A percentile compares a stretch with the other conserved stretches of the same genome.
These are phyloP conservation scores for Corylus heterophylla DNA, from an alignment of 306 rosid species.

Conservation along the genomic window DNA sequence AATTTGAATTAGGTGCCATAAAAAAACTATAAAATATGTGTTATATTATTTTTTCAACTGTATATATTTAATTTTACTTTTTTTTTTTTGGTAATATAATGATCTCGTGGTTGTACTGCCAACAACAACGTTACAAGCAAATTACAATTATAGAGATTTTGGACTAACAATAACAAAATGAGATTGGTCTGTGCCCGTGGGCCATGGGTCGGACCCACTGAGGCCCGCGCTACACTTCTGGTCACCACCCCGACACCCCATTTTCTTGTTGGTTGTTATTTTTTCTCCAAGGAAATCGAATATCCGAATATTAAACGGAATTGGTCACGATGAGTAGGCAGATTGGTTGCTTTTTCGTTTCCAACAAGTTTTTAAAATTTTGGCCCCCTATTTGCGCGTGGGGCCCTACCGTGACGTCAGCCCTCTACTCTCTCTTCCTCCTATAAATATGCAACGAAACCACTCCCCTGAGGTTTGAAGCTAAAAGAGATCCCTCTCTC, in stretches of 20 bases:
- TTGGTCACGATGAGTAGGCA: background rate
- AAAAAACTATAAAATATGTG: too few relatives aligned
- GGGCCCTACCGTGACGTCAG: conserved; percentile 20
- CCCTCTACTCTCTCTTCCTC: background rate
- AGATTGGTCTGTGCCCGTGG: too few relatives aligned
- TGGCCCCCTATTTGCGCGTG: conserved; percentile 29
- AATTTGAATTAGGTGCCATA: too few relatives aligned
- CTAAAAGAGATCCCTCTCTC: background rate
- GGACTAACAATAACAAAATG: too few relatives aligned
- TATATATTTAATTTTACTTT: too few relatives aligned
- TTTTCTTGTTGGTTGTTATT: background rate
- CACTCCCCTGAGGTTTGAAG: conserved; percentile 44
- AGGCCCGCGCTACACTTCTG: too few relatives aligned
- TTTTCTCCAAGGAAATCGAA: background rate
- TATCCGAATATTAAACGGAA: conserved; percentile 24
- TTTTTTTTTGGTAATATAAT: too few relatives aligned
- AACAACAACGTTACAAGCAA: too few relatives aligned
- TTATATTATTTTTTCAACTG: too few relatives aligned
- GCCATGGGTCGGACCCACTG: too few relatives aligned
- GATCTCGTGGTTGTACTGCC: too few relatives aligned
- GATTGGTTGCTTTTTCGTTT: background rate
- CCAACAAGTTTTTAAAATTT: background rate
- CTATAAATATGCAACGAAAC: conserved; percentile 47
- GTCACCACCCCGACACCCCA: background rate
- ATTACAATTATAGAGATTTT: too few relatives aligned